These are phyloP conservation scores for Linnemannia elongata DNA, from an alignment of 192 early-diverging fungal species.

Conservation along the genomic window DNA sequence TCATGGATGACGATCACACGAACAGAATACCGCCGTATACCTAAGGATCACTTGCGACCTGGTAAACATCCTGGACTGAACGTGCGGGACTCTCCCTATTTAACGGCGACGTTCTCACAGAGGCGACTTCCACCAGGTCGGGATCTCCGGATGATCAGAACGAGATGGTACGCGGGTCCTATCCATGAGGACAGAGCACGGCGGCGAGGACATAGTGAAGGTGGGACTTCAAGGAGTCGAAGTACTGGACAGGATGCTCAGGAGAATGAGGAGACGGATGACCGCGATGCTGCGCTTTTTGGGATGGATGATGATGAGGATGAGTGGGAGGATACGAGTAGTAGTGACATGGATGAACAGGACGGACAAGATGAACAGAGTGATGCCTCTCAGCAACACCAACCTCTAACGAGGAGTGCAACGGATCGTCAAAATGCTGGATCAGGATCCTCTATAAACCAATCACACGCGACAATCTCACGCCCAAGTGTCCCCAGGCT, in stretches of 20 bases:
- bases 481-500: background rate
- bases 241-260: background rate
- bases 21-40: slow-evolving; percentile 24
- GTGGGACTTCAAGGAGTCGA: background rate
- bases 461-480: background rate
- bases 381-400: background rate
- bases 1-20: slow-evolving; percentile 30
- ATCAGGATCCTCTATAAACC: background rate
- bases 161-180: slow-evolving; percentile 38
- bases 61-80: slow-evolving; percentile 36
- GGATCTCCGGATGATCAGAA: slow-evolving; percentile 36
- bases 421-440: background rate
- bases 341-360: background rate
- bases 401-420: background rate
- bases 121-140: slow-evolving; percentile 26
- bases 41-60: slow-evolving; percentile 37
- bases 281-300: slow-evolving; percentile 36
- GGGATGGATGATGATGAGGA: slow-evolving; percentile 54
- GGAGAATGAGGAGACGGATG: slow-evolving; percentile 31
- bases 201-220: slow-evolving; percentile 9
- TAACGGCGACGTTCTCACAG: slow-evolving; percentile 20
- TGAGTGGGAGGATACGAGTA: slow-evolving; percentile 38
- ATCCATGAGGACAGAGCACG: slow-evolving; percentile 15
- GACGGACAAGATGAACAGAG: background rate
- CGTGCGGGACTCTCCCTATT: slow-evolving; percentile 38